Evolutionary conservation across 768 basidiomycete genomes (phyloP).

Genomic region (Termitomyces sp.): DNA sequence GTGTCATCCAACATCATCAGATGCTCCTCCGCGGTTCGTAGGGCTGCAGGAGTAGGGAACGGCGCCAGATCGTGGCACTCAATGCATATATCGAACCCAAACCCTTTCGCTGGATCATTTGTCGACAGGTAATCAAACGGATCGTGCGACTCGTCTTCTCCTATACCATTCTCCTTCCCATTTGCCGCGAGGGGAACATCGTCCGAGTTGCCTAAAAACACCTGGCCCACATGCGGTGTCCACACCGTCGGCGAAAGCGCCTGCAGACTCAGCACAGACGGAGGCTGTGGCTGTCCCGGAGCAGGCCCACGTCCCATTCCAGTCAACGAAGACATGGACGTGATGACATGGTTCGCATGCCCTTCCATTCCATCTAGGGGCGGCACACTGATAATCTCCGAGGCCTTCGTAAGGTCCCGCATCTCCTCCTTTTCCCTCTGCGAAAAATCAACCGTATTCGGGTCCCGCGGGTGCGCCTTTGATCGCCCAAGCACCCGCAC

Average conservation of each 20-base stretch:
- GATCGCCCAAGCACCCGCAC: neutral
- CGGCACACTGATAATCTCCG: constrained; percentile 57
- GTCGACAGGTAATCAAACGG: constrained; percentile 37
- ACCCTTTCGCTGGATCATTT: constrained; percentile 43
- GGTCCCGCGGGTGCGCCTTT: constrained; percentile 12
- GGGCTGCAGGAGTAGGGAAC: constrained; percentile 61
- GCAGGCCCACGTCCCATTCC: neutral
- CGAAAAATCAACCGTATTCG: constrained; percentile 76
- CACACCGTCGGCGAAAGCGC: constrained; percentile 36
- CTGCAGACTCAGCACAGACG: constrained; percentile 13
- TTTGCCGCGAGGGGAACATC: constrained; percentile 60
- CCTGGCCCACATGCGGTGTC: constrained; percentile 58
- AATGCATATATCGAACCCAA: constrained; percentile 81
- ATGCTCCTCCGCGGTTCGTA: constrained; percentile 75
- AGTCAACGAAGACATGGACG: neutral
- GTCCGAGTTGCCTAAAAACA: constrained; percentile 77
- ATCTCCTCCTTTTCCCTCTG: constrained; percentile 86
- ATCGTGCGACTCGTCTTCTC: constrained; percentile 23
- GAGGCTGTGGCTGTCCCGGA: neutral
- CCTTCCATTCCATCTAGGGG: constrained; percentile 6
- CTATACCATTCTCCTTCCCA: neutral
- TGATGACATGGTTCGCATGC: constrained; percentile 2
- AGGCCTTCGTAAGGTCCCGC: constrained; percentile 79
- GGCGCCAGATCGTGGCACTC: constrained; percentile 83
- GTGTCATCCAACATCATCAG: constrained; percentile 56